Percentiles rank a stretch among this genome's conserved stretches.
These are phyloP conservation scores for Leccinum colubrinum DNA, from an alignment of 1,284 basidiomycete genomes.

Conservation along the genomic window DNA sequence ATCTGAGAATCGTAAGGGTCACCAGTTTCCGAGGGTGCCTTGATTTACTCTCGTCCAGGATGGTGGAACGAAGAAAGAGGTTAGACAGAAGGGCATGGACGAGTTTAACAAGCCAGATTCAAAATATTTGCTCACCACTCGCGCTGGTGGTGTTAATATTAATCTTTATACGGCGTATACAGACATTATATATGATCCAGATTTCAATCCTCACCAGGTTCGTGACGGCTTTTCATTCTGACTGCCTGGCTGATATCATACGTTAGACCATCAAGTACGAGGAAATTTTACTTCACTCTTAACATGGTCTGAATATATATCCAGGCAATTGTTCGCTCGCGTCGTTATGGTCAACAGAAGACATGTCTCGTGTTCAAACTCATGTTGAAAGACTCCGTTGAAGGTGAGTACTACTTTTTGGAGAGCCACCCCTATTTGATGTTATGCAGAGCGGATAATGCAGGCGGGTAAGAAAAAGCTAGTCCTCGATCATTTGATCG, in stretches of 20 bases:
- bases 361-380: constrained; percentile 89
- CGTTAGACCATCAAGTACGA: constrained; percentile 65
- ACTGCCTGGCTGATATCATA: constrained; percentile 2
- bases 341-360: constrained; percentile 81
- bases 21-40: background rate
- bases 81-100: constrained; percentile 93
- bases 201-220: constrained; percentile 93
- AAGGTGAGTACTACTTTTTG: constrained; percentile 51
- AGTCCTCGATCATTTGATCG: constrained; percentile 88
- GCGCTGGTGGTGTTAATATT: constrained; percentile 96
- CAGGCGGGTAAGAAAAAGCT: constrained; percentile 89
- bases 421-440: constrained; percentile 2
- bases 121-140: constrained; percentile 88
- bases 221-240: constrained; percentile 16
- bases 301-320: constrained; percentile 12
- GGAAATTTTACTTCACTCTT: constrained; percentile 4
- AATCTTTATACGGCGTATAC: constrained; percentile 89
- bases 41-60: constrained; percentile 52
- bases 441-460: constrained; percentile 73
- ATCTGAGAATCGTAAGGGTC: constrained; percentile 76
- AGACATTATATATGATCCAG: constrained; percentile 90
- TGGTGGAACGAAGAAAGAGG: constrained; percentile 83
- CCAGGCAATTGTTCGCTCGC: constrained; percentile 87
- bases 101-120: constrained; percentile 87
- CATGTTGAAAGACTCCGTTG: constrained; percentile 87